Evolutionary conservation across 371 early-diverging fungal species (phyloP).

Genomic region (Apophysomyces elegans): DNA sequence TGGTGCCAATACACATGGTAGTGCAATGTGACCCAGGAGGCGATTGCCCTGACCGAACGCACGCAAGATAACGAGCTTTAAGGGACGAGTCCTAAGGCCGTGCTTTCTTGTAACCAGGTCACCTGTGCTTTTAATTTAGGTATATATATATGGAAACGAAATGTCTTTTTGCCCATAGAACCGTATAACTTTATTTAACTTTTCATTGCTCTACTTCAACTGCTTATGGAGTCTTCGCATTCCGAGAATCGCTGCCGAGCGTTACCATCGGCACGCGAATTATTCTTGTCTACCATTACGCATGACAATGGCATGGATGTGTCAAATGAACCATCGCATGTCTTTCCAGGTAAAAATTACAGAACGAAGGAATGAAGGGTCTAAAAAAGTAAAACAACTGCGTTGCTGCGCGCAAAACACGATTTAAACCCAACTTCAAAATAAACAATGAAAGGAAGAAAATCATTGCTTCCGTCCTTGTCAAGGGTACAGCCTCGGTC

Average conservation of each 20-base stretch:
- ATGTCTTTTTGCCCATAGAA: background rate
- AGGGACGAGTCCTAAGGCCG: background rate
- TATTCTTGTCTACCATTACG: conserved; percentile 22
- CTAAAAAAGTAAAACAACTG: background rate
- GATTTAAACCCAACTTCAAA: no score
- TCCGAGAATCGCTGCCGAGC: conserved; percentile 23
- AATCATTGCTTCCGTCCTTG: background rate
- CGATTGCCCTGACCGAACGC: conserved; percentile 88
- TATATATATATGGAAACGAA: conserved; percentile 1
- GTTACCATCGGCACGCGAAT: conserved; percentile 38
- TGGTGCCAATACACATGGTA: conserved; percentile 4
- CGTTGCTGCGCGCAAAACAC: background rate
- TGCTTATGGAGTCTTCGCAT: conserved; percentile 28
- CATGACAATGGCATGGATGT: conserved; percentile 32
- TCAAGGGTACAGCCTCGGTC: conserved; percentile 24
- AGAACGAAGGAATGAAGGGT: background rate
- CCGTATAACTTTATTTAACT: background rate
- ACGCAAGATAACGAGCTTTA: conserved; percentile 37
- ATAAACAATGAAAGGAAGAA: background rate
- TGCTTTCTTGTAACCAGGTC: background rate
- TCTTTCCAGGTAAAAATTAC: conserved; percentile 17
- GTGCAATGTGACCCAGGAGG: conserved; percentile 6
- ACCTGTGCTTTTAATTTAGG: background rate
- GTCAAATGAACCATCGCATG: conserved; percentile 20
- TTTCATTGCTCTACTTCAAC: background rate